These are phyloP conservation scores for Fragilaria radians DNA, from an alignment of 108 stramenopile genomes.

Conservation along the genomic window DNA sequence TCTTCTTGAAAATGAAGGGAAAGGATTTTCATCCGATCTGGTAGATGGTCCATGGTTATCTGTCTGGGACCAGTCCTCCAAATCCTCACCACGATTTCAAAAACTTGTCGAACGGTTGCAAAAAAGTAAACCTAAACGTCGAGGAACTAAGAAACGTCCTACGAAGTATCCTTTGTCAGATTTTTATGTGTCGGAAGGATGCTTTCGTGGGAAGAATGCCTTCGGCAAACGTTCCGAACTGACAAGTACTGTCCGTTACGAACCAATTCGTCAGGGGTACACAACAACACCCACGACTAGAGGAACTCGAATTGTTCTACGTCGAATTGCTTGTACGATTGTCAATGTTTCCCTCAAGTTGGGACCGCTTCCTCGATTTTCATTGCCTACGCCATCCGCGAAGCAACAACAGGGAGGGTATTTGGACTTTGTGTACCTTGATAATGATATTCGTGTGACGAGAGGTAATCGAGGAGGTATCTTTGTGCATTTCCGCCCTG, in stretches of 20 bases:
- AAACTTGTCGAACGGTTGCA: slow-evolving; percentile 26
- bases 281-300: slow-evolving; percentile 16
- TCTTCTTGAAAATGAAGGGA: slow-evolving; percentile 25
- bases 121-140: slow-evolving; percentile 26
- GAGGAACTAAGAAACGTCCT: slow-evolving; percentile 13
- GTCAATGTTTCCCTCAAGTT: slow-evolving; percentile 30
- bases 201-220: neutral
- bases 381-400: slow-evolving; percentile 10
- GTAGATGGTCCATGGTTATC: slow-evolving; percentile 40
- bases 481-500: slow-evolving; percentile 47
- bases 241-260: neutral
- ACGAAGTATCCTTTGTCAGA: neutral
- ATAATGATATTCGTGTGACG: slow-evolving; percentile 45
- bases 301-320: slow-evolving; percentile 41
- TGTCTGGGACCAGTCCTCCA: slow-evolving; percentile 24
- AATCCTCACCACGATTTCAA: slow-evolving; percentile 28
- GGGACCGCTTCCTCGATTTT: slow-evolving; percentile 23
- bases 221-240: slow-evolving; percentile 9
- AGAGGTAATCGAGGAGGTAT: slow-evolving; percentile 44
- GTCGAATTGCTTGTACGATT: slow-evolving; percentile 40
- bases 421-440: slow-evolving; percentile 45
- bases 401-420: slow-evolving; percentile 25
- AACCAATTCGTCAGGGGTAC: neutral
- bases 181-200: neutral
- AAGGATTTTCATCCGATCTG: slow-evolving; percentile 37